Conservation (phyloP, 306 rosid genomes). For the Lathyrus sativus region DNA sequence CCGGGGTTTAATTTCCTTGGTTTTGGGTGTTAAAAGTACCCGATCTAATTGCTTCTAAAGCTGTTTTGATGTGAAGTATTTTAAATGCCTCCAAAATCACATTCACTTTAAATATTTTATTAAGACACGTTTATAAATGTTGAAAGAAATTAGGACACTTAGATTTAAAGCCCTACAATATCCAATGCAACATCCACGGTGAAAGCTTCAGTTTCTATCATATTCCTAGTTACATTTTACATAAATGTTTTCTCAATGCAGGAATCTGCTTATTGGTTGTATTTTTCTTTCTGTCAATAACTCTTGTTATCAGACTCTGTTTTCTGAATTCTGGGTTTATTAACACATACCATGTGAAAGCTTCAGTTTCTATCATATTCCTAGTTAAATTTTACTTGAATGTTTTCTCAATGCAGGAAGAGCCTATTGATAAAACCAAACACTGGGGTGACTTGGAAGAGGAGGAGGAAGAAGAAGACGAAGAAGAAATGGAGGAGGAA, state of each 20-base stretch:
- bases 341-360: not conserved
- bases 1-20: not conserved
- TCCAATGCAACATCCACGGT: no score
- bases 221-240: no score
- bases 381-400: conserved; percentile 22
- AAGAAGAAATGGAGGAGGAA: conserved; percentile 80
- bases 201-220: no score
- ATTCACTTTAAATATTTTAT: not conserved
- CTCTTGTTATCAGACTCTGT: conserved; percentile 1
- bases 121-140: not conserved
- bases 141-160: not conserved
- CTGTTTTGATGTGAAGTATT: conserved; percentile 4
- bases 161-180: not conserved
- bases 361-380: conserved; percentile 20
- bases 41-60: not conserved
- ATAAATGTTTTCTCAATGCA: no score
- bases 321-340: conserved; percentile 6
- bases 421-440: conserved; percentile 92
- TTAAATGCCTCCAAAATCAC: conserved; percentile 2
- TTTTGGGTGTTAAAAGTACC: not conserved
- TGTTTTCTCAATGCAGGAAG: conserved; percentile 65
- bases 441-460: conserved; percentile 99
- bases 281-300: conserved; percentile 10
- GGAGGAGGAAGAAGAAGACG: conserved; percentile 92
- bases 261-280: not conserved